Evolutionary conservation across 2,329 filamentous ascomycete species (phyloP), one percentile per base, ranked within the genome.

Genomic region (Curvularia eragrostidis): DNA sequence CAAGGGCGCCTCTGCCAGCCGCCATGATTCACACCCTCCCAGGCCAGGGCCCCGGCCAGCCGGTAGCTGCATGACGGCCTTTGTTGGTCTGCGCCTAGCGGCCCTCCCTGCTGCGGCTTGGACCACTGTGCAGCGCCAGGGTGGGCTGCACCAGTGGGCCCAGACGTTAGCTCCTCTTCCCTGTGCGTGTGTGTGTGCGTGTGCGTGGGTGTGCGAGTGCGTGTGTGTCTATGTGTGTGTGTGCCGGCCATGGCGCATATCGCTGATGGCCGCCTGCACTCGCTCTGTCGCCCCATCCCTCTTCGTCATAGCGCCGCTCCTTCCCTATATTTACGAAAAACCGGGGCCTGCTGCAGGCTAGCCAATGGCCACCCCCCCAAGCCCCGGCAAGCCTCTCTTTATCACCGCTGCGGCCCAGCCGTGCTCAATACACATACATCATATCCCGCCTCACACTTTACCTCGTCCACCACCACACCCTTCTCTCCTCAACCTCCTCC

Each of bases 291-390:
- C 61, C 66, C 59, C 69, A 66, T 63, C 71, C 71, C 66, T 68
- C 65, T 71, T 73, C 73, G 74, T 76, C 74, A 76, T 76, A 69
- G 73, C 72, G 69, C 67, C 41, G 52, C 63, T 73, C 72, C 71
- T 72, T 70, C 69, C 71, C 69, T 75, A 70, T 75, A 75, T 75
- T 75, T 75, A 72, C 70, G 65, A 65, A 71, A 68, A 66, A 66
- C 66, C 64, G 65, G 72, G 70, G 67, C 68, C 38, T 52, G 43
- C 58, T n/a, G n/a, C 30, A 43, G 39, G 52, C 28, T 46, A 62
- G 62, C 70, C 73, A 74, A 75, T 75, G 57, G 63, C 65, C 56
- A 43, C 43, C 63, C 57, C 49, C 54, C 59, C 52, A 61, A 57
- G 42, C 48, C 56, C 49, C 55, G 50, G 48, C 55, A 61, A 57